These are phyloP conservation scores for Olyra latifolia DNA, from an alignment of 176 grass and related monocot species.

Conservation along the genomic window DNA sequence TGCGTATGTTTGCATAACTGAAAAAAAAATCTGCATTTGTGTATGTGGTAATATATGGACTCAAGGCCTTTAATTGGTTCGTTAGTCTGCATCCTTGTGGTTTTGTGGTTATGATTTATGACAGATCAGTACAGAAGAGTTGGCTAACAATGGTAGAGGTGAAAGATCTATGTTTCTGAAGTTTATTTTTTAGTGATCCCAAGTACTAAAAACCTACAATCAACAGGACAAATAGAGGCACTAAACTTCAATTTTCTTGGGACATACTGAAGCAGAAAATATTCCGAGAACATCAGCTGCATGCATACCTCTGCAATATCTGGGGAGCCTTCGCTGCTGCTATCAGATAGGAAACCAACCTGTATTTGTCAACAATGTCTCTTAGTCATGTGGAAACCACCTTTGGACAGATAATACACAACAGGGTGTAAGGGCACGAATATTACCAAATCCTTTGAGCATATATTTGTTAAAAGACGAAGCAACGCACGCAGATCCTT, in stretches of 20 bases:
- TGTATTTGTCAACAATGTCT: conserved; percentile 46
- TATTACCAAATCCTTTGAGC: conserved; percentile 94
- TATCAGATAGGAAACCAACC: conserved; percentile 84
- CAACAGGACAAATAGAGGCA: conserved; percentile 4
- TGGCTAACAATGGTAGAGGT: not conserved
- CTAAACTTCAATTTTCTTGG: conserved; percentile 1
- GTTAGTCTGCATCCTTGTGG: not conserved
- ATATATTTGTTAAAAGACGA: conserved; percentile 95
- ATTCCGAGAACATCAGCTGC: conserved; percentile 3
- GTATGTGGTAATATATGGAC: not conserved
- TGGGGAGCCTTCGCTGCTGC: conserved; percentile 51
- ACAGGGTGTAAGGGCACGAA: conserved; percentile 12
- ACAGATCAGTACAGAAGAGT: conserved; percentile 8
- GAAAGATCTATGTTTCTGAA: not conserved
- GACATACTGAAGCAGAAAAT: conserved; percentile 2
- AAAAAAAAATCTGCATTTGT: not conserved
- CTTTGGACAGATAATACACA: conserved; percentile 20
- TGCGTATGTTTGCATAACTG: conserved; percentile 9
- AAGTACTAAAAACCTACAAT: conserved; percentile 6
- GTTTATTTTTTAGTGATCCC: not conserved
- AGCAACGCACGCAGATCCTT: conserved; percentile 98
- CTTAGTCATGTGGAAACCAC: conserved; percentile 31
- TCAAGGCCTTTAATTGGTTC: conserved; percentile 3
- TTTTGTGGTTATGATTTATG: not conserved
- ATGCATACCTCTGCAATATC: conserved; percentile 98